phyloP scores from a whole-genome alignment of 148 eudicot species.

The Vaccinium darrowii region DNA sequence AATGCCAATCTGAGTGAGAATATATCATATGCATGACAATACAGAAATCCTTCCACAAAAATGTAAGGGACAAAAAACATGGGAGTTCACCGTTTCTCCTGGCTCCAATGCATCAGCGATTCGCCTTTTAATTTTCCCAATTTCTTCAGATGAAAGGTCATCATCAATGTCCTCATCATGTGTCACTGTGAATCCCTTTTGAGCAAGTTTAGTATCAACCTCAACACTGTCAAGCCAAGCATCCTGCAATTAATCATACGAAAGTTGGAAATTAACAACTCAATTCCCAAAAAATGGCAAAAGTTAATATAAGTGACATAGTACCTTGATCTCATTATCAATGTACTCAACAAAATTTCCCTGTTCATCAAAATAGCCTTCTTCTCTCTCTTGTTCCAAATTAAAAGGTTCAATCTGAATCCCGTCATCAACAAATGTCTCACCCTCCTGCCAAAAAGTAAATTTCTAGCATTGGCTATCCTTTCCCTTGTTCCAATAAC shows the following conservation, averaged over 20 bases:
- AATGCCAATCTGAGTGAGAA: not conserved
- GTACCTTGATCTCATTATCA: conserved; percentile 74
- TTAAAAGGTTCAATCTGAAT: conserved; percentile 80
- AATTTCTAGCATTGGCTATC: conserved; percentile 17
- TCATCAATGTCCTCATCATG: conserved; percentile 44
- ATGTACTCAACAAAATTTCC: conserved; percentile 90
- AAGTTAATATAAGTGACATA: conserved; percentile 2
- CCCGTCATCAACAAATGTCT: conserved; percentile 67
- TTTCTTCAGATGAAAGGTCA: conserved; percentile 58
- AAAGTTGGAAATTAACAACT: not conserved
- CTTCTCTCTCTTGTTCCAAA: conserved; percentile 81
- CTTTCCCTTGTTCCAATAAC: conserved; percentile 18
- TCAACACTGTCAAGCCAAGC: conserved; percentile 96
- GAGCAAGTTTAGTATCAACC: conserved; percentile 56
- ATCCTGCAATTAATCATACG: conserved; percentile 49
- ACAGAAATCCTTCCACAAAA: not conserved
- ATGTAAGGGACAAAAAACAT: not conserved
- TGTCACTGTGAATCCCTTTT: conserved; percentile 28
- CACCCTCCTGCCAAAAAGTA: conserved; percentile 58
- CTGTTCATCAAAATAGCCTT: conserved; percentile 86
- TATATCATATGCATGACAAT: not conserved
- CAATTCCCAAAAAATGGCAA: not conserved
- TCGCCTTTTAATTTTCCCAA: conserved; percentile 79
- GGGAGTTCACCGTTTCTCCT: conserved; percentile 70
- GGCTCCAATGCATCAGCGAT: conserved; percentile 89